These are phyloP conservation scores for Priceomyces haplophilus DNA, from an alignment of 805 yeast species.

Conservation along the genomic window DNA sequence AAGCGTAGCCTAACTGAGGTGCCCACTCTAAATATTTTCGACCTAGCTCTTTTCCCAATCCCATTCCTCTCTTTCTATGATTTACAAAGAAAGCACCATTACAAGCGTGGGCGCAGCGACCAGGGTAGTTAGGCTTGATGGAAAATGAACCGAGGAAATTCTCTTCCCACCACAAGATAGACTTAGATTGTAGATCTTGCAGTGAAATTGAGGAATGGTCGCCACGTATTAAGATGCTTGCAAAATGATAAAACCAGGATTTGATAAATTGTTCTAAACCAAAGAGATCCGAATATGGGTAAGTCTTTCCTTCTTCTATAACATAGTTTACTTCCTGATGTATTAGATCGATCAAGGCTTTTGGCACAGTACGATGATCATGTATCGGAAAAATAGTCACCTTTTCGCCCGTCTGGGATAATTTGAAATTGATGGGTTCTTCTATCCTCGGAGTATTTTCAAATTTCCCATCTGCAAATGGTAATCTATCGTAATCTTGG, in stretches of 20 bases:
- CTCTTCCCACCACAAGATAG: conserved; percentile 43
- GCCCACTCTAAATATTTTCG: conserved; percentile 66
- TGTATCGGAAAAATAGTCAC: conserved; percentile 66
- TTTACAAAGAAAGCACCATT: conserved; percentile 84
- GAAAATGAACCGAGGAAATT: conserved; percentile 69
- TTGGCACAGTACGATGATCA: conserved; percentile 47
- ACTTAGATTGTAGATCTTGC: conserved; percentile 29
- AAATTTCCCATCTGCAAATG: conserved; percentile 32
- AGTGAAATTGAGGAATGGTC: conserved; percentile 15
- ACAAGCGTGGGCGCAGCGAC: conserved; percentile 82
- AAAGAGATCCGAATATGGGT: conserved; percentile 53
- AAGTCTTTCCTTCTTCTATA: conserved; percentile 70
- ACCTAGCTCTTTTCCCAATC: conserved; percentile 72
- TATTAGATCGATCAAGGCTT: conserved; percentile 44
- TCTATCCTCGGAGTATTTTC: conserved; percentile 27
- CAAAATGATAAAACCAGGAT: conserved; percentile 68
- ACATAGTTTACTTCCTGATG: conserved; percentile 58
- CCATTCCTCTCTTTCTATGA: conserved; percentile 55
- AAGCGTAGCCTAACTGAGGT: conserved; percentile 72
- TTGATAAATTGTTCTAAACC: conserved; percentile 49
- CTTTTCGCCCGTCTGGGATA: conserved; percentile 38
- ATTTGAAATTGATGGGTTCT: conserved; percentile 34
- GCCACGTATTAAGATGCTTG: conserved; percentile 56
- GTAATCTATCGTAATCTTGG: conserved; percentile 20
- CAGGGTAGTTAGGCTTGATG: conserved; percentile 82